Evolutionary conservation across 768 basidiomycete species (phyloP).

Genomic region (Lactifluus piperatus): DNA sequence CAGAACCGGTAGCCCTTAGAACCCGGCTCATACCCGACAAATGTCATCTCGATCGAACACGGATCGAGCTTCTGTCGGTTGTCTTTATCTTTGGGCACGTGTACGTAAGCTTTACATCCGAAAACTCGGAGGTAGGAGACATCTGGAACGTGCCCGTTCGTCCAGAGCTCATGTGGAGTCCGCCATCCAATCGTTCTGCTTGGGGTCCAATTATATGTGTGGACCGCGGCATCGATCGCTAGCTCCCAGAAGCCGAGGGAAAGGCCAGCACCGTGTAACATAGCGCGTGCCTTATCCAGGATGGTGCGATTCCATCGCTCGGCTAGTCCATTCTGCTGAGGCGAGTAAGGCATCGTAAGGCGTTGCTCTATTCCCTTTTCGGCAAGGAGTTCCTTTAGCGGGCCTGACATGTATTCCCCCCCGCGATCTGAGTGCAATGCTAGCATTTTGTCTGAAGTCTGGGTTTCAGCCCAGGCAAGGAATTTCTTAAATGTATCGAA

Average conservation of each 20-base stretch:
- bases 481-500: neutral
- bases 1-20: slow-evolving; percentile 8
- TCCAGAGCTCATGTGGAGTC: slow-evolving; percentile 21
- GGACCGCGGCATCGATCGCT: slow-evolving; percentile 28
- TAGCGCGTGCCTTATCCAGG: slow-evolving; percentile 27
- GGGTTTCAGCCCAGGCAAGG: slow-evolving; percentile 27
- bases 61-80: neutral
- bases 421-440: slow-evolving; percentile 34
- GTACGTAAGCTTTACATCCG: slow-evolving; percentile 11
- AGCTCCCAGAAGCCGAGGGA: slow-evolving; percentile 35
- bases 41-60: neutral
- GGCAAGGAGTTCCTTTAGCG: slow-evolving; percentile 28
- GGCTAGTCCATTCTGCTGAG: slow-evolving; percentile 37
- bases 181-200: slow-evolving; percentile 23
- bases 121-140: slow-evolving; percentile 10
- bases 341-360: slow-evolving; percentile 35
- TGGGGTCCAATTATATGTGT: slow-evolving; percentile 30
- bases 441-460: slow-evolving; percentile 26
- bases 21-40: slow-evolving; percentile 12
- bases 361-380: slow-evolving; percentile 32
- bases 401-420: slow-evolving; percentile 34
- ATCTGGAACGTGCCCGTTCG: slow-evolving; percentile 15
- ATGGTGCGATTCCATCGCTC: slow-evolving; percentile 34
- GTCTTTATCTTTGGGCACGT: slow-evolving; percentile 3
- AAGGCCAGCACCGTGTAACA: slow-evolving; percentile 30